These are phyloP conservation scores for Microthlaspi erraticum DNA, from an alignment of 345 rosid species.

Conservation along the genomic window DNA sequence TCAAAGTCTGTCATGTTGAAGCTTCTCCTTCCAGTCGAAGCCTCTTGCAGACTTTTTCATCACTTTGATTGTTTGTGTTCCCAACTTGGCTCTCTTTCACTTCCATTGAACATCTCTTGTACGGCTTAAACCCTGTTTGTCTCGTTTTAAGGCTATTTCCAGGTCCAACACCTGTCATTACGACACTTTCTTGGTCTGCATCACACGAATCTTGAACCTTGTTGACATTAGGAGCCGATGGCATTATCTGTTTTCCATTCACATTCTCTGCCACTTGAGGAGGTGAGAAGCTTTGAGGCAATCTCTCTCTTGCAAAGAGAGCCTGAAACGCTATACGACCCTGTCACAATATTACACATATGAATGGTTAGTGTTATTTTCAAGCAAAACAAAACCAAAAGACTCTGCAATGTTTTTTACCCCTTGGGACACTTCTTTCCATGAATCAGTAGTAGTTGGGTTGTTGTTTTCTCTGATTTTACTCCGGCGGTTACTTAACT, in stretches of 20 bases:
- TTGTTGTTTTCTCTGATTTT: constrained; percentile 57
- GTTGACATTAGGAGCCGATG: constrained; percentile 48
- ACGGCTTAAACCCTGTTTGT: constrained; percentile 92
- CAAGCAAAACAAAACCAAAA: neutral
- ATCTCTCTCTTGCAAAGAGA: constrained; percentile 76
- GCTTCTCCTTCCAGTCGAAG: constrained; percentile 83
- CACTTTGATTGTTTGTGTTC: constrained; percentile 56
- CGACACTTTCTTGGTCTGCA: constrained; percentile 58
- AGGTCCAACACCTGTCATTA: constrained; percentile 60
- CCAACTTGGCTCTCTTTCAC: constrained; percentile 62
- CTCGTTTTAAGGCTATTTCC: constrained; percentile 55
- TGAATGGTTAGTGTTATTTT: neutral
- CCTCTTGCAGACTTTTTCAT: constrained; percentile 83
- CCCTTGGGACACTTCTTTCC: constrained; percentile 96
- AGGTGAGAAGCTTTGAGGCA: constrained; percentile 98
- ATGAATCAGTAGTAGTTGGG: constrained; percentile 56
- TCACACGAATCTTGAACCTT: constrained; percentile 45
- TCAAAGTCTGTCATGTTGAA: constrained; percentile 44
- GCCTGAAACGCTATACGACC: constrained; percentile 93
- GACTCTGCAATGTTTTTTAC: constrained; percentile 46
- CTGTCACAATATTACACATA: constrained; percentile 41
- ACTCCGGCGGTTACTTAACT: constrained; percentile 61
- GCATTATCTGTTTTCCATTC: constrained; percentile 42
- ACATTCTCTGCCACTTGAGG: constrained; percentile 47
- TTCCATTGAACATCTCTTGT: constrained; percentile 90